These are phyloP conservation scores for Didymella arachidicola DNA, from an alignment of 2,329 filamentous ascomycete genomes.

Conservation along the genomic window DNA sequence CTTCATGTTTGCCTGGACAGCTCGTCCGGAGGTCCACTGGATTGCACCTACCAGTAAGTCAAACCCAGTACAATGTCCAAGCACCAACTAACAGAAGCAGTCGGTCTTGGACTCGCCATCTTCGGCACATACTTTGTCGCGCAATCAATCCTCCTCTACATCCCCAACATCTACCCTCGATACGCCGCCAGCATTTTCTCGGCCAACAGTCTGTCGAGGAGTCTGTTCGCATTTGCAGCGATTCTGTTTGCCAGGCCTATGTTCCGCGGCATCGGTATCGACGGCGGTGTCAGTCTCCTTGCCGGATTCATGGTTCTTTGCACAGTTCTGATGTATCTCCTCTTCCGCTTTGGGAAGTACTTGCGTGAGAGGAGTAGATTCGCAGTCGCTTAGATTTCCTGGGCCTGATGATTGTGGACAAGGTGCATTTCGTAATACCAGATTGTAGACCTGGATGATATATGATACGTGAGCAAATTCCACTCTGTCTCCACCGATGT, in stretches of 20 bases:
- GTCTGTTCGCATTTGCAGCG: conserved; percentile 64
- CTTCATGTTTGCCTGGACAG: conserved; percentile 71
- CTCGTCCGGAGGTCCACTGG: conserved; percentile 67
- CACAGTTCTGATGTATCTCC: conserved; percentile 63
- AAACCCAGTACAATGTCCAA: neutral
- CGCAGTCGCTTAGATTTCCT: conserved; percentile 45
- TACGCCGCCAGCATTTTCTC: conserved; percentile 62
- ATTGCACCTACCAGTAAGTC: conserved; percentile 56
- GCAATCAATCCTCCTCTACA: conserved; percentile 66
- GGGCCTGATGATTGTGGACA: neutral
- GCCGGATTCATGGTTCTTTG: conserved; percentile 54
- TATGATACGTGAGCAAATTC: neutral
- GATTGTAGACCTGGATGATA: neutral
- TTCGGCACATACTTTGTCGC: conserved; percentile 47
- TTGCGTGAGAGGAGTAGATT: conserved; percentile 67
- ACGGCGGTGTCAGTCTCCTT: conserved; percentile 64
- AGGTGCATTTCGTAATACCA: neutral
- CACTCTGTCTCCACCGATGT: neutral
- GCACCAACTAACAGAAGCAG: neutral
- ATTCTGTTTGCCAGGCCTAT: conserved; percentile 67
- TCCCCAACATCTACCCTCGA: conserved; percentile 68
- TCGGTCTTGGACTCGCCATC: conserved; percentile 60
- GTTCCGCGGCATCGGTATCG: conserved; percentile 65
- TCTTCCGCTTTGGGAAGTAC: conserved; percentile 64
- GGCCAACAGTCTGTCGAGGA: conserved; percentile 65